Conservation (phyloP, 305 asterid species). For the Fraxinus velutina region DNA sequence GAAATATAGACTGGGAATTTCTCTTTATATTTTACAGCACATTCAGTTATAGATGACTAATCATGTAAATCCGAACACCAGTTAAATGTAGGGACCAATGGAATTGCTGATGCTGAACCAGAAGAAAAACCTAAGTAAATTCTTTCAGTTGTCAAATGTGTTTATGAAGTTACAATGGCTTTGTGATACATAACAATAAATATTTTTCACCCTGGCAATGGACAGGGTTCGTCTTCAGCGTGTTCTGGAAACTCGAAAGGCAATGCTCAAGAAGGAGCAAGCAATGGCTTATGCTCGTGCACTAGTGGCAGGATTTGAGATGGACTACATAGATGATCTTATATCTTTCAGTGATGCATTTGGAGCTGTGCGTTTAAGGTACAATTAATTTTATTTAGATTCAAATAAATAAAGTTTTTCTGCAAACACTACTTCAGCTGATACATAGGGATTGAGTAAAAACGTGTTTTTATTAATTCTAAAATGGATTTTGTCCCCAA, state of each 20-base stretch:
- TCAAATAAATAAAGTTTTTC: background rate
- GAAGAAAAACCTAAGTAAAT: constrained; percentile 61
- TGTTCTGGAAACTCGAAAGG: constrained; percentile 65
- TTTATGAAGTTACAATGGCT: constrained; percentile 9
- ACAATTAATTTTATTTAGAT: constrained; percentile 3
- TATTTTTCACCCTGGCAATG: constrained; percentile 17
- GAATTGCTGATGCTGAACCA: constrained; percentile 31
- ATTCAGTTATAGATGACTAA: constrained; percentile 9
- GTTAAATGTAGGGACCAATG: constrained; percentile 39
- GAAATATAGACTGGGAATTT: background rate
- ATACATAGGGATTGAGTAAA: background rate
- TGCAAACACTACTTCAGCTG: background rate
- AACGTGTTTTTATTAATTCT: background rate
- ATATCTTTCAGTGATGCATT: constrained; percentile 67
- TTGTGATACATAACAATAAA: constrained; percentile 1
- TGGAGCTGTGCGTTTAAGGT: constrained; percentile 82
- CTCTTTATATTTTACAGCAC: background rate
- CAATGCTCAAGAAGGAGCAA: constrained; percentile 77
- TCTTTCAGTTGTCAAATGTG: constrained; percentile 17
- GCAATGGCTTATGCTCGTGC: constrained; percentile 95
- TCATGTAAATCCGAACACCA: constrained; percentile 24
- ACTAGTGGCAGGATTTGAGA: constrained; percentile 68
- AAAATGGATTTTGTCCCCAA: background rate
- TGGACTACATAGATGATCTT: constrained; percentile 56
- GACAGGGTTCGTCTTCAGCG: constrained; percentile 68